Conservation (phyloP, 73 alveolate genomes). For the Symbiodinium natans region DNA sequence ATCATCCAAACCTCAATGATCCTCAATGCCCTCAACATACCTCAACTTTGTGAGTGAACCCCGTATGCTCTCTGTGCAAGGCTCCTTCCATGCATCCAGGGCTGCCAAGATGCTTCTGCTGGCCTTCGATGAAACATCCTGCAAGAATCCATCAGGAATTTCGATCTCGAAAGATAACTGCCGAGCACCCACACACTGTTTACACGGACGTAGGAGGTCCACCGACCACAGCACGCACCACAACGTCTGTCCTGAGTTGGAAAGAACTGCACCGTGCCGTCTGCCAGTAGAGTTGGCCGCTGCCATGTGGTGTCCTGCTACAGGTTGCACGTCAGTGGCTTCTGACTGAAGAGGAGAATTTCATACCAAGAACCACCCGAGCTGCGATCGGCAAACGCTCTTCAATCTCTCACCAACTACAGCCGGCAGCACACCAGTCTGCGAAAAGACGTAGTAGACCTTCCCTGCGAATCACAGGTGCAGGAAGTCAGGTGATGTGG, state of each 20-base stretch:
- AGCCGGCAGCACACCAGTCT: conserved; percentile 65
- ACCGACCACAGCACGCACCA: neutral
- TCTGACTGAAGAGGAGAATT: too few relatives aligned
- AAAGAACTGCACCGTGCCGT: conserved; percentile 72
- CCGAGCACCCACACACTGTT: too few relatives aligned
- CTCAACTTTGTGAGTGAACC: too few relatives aligned
- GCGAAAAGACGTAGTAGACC: conserved; percentile 42
- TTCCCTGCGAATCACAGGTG: neutral
- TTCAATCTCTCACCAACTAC: neutral
- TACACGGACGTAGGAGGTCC: neutral
- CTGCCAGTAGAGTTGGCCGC: conserved; percentile 52
- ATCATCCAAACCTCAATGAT: too few relatives aligned
- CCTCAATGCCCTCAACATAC: too few relatives aligned
- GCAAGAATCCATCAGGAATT: neutral
- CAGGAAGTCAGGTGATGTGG: too few relatives aligned
- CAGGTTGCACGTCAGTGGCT: neutral
- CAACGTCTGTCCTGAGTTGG: conserved; percentile 38
- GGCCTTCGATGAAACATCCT: neutral
- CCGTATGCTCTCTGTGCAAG: too few relatives aligned
- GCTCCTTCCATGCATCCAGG: too few relatives aligned
- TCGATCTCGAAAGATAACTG: neutral
- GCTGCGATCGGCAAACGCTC: too few relatives aligned
- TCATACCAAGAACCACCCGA: too few relatives aligned
- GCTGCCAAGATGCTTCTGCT: neutral
- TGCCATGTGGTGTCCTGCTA: conserved; percentile 70